A percentile compares a stretch with the other conserved stretches of the same genome.
Evolutionary conservation across 805 yeast genomes (phyloP).

Genomic region (Yamadazyma endophytica): DNA sequence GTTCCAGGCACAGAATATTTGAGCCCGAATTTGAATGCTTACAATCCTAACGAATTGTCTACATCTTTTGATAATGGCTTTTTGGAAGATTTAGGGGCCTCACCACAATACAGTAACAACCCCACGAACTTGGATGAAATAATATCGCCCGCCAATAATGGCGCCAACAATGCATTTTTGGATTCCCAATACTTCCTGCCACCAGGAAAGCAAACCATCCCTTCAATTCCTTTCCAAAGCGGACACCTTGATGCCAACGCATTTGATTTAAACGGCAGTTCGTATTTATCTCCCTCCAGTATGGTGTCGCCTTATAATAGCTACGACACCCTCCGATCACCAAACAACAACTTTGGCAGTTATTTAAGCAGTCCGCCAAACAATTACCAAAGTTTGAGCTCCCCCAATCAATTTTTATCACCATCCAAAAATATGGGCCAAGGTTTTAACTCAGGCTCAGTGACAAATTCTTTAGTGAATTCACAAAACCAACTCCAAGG

Average conservation of each 20-base stretch:
- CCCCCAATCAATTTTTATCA: conserved; percentile 22
- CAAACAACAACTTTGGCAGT: conserved; percentile 20
- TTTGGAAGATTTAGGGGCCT: conserved; percentile 25
- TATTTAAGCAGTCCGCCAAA: conserved; percentile 35
- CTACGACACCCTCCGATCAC: conserved; percentile 33
- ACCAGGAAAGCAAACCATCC: conserved; percentile 17
- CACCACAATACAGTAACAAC: conserved; percentile 3
- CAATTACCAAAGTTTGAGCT: conserved; percentile 19
- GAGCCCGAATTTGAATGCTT: conserved; percentile 8
- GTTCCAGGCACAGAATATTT: conserved; percentile 12
- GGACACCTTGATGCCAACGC: too few relatives aligned
- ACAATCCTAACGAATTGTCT: conserved; percentile 3
- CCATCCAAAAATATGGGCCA: conserved; percentile 19
- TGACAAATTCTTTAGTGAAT: too few relatives aligned
- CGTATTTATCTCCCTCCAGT: conserved; percentile 31
- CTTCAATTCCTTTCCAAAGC: conserved; percentile 15
- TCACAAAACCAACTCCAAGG: too few relatives aligned
- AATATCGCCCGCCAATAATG: conserved; percentile 24
- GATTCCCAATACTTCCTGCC: conserved; percentile 42
- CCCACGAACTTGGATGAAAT: conserved; percentile 31
- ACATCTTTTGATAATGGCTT: conserved; percentile 18
- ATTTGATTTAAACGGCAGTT: conserved; percentile 21
- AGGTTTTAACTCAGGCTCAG: too few relatives aligned
- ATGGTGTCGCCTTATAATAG: conserved; percentile 33
- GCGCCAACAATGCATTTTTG: conserved; percentile 15